Evolutionary conservation across 2,329 filamentous ascomycete species (phyloP).

Genomic region (Knoxdaviesia proteae): DNA sequence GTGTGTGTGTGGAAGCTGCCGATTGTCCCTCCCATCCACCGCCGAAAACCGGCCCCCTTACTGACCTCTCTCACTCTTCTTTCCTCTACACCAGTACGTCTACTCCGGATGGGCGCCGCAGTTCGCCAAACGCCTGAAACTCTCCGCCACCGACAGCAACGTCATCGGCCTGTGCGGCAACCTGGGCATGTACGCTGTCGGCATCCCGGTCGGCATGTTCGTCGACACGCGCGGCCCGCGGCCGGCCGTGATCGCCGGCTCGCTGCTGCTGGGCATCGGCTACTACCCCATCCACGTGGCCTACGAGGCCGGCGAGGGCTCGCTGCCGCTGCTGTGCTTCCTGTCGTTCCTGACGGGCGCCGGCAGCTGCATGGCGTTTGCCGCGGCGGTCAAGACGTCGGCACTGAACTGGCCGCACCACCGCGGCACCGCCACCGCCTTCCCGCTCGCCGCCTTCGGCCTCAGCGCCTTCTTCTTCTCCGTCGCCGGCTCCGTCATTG

Average conservation of each 20-base stretch:
- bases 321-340: conserved; percentile 48
- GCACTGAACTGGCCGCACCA: conserved; percentile 83
- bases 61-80: conserved; percentile 1
- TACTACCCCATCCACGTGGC: conserved; percentile 75
- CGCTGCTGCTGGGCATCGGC: conserved; percentile 50
- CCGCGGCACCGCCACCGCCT: conserved; percentile 81
- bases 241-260: conserved; percentile 55
- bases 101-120: conserved; percentile 97
- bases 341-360: conserved; percentile 73
- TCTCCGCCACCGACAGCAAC: conserved; percentile 86
- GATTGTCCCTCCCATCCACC: background rate
- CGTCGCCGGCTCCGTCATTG: conserved; percentile 50
- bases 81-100: conserved; percentile 47
- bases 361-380: conserved; percentile 81
- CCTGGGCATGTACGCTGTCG: conserved; percentile 81
- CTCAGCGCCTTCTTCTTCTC: conserved; percentile 96
- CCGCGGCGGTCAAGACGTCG: conserved; percentile 65
- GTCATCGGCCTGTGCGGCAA: conserved; percentile 73
- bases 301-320: conserved; percentile 45
- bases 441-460: conserved; percentile 81
- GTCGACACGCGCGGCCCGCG: conserved; percentile 68
- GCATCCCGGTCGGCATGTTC: conserved; percentile 73
- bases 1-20: background rate
- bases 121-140: conserved; percentile 67
- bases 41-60: background rate